Conservation (phyloP, 257 asterid species). For the Salvia splendens region DNA sequence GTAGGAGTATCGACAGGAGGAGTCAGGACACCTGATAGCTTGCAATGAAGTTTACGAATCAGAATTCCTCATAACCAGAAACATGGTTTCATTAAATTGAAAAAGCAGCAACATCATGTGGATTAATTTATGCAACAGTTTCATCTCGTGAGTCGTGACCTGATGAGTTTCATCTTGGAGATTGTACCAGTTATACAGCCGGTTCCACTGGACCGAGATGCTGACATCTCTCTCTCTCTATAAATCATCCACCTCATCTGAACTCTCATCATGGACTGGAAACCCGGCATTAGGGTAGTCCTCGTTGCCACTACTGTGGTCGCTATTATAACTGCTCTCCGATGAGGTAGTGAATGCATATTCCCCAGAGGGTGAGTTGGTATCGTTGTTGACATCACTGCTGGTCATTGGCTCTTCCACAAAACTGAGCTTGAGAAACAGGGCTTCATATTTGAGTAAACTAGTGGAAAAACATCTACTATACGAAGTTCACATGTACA, state of each 20-base stretch:
- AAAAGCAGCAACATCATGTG: too few relatives aligned
- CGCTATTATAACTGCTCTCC: slow-evolving; percentile 58
- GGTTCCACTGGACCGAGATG: slow-evolving; percentile 21
- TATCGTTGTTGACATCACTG: slow-evolving; percentile 44
- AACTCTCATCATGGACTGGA: slow-evolving; percentile 47
- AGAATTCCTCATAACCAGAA: slow-evolving; percentile 17
- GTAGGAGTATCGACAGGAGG: slow-evolving; percentile 5
- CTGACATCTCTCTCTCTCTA: slow-evolving; percentile 17
- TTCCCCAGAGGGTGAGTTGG: slow-evolving; percentile 37
- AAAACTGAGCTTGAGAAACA: slow-evolving; percentile 38
- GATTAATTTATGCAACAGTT: not conserved
- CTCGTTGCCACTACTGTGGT: slow-evolving; percentile 61
- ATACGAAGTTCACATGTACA: slow-evolving; percentile 12
- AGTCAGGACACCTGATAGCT: slow-evolving; percentile 13
- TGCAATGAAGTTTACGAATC: slow-evolving; percentile 5
- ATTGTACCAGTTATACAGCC: slow-evolving; percentile 30
- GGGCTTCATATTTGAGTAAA: slow-evolving; percentile 11
- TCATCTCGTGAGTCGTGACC: not conserved
- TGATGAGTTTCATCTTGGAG: slow-evolving; percentile 7
- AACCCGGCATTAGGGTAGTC: slow-evolving; percentile 41
- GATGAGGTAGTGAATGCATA: slow-evolving; percentile 13
- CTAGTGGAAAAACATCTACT: not conserved
- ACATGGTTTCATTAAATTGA: slow-evolving; percentile 9
- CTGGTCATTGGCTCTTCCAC: slow-evolving; percentile 43
- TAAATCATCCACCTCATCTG: slow-evolving; percentile 55